Evolutionary conservation across 2,329 filamentous ascomycete species (phyloP).

Genomic region (Trichoderma citrinoviride): DNA sequence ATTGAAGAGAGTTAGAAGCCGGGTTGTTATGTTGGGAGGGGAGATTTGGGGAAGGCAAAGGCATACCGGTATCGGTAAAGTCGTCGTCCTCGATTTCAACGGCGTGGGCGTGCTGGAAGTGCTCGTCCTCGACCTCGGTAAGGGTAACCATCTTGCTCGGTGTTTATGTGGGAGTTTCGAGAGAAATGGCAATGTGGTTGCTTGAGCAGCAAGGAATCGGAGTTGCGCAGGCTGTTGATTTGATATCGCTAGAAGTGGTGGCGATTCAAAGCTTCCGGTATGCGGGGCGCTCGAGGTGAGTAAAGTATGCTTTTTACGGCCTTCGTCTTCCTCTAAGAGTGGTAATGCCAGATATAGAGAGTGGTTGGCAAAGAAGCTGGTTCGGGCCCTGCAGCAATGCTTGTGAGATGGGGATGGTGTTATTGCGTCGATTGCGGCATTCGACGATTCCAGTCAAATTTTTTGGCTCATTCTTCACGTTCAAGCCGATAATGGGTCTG

Average conservation of each 20-base stretch:
- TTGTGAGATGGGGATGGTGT: background rate
- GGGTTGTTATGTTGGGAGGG: background rate
- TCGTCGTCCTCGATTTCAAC: slow-evolving; percentile 84
- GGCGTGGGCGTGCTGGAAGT: slow-evolving; percentile 72
- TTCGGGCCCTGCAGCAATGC: background rate
- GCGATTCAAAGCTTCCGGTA: slow-evolving; percentile 2
- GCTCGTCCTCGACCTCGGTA: slow-evolving; percentile 94
- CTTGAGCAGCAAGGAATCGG: background rate
- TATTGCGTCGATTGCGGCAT: slow-evolving; percentile 18
- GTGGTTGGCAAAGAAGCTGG: background rate
- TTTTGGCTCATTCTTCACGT: slow-evolving; percentile 20
- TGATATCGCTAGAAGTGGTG: background rate
- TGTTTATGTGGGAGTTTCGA: slow-evolving; percentile 15
- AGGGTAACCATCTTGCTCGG: slow-evolving; percentile 81
- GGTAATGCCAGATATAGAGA: background rate
- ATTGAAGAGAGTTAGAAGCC: background rate
- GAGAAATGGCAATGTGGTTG: background rate
- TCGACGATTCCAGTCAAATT: slow-evolving; percentile 21
- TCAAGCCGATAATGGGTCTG: slow-evolving; percentile 8
- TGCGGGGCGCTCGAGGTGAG: slow-evolving; percentile 5
- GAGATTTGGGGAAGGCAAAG: background rate
- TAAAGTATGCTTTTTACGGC: background rate
- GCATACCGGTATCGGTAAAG: slow-evolving; percentile 86
- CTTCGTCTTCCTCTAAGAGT: background rate
- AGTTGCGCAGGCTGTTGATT: background rate